Base-by-base conservation (phyloP, 139 green algal genomes). In the Closterium sp. region DNA sequence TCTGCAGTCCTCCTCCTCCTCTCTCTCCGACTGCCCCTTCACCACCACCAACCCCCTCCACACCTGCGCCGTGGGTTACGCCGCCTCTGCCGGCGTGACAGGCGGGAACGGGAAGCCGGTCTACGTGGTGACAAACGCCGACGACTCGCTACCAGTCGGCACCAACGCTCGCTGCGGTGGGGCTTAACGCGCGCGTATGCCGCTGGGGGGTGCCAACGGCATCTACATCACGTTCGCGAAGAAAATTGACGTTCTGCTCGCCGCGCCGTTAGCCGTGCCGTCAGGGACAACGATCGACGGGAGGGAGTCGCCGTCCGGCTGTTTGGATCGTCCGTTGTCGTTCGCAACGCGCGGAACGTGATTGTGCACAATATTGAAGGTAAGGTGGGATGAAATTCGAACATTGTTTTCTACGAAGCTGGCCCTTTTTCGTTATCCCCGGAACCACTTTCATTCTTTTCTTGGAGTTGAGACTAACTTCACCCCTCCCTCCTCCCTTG, bases 311-410 rank as follows among this genome's bases (percentile, higher is more conserved):
- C 25, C 28, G 87, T 90, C 21, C 36, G 35, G 28, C n/a, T 90
- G 0, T 33, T 90, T 8, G 38, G 33, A 10, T 32, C 66, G 28
- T 30, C 30, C 28, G 21, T 90, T 25, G 87, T 90, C 16, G 87
- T 90, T 25, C 28, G 23, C 8, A 90, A 90, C 34, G 38, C 33
- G 0, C 33, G 23, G 34, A 32, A 90, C 30, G 87, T 90, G 2
- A 90, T 90, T 35, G 23, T 90, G 28, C 87, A 90, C 87, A 90
- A 90, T 35, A 81, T 90, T 19, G 87, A 90, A 35, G 87, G 83
- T 86, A 33, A 25, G n/a, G 31, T n/a, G n/a, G n/a, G n/a, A n/a
- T n/a, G n/a, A n/a, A n/a, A n/a, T n/a, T n/a, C n/a, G n/a, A n/a
- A n/a, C n/a, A n/a, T n/a, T n/a, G n/a, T n/a, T n/a, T n/a, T n/a